Base-by-base conservation (phyloP, 257 asterid genomes). In the Nicotiana tabacum region DNA sequence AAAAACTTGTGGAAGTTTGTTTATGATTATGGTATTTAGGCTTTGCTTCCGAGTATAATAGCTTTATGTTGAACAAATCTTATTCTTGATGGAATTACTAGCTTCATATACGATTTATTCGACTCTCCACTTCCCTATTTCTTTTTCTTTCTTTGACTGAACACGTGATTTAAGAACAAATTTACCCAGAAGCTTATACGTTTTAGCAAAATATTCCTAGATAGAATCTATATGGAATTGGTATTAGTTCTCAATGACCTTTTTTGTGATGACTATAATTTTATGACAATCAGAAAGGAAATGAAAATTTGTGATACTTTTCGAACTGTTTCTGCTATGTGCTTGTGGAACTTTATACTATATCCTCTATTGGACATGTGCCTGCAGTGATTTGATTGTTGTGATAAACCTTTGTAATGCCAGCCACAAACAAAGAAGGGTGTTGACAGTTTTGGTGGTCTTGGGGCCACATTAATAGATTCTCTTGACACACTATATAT, bases 381-480 rank as follows among this genome's bases (percentile, higher is more conserved):
- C 78, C 37, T 8, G 21, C 33, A 70, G 24, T 18, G 2, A 70
- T 84, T 43, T 83, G 58, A 53, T 85, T 83, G 77, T 83, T 61
- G 57, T 57, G 55, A 80, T 37, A 70, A 74, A 86, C 24, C 81
- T 85, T 87, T 80, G 29, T 81, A 77, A 86, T 88, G 79, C 85
- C 91, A 96, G 99, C 99, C 99, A 65, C 98, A 94, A 83, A 70
- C 99, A 39, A 91, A 90, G 88, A 92, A 83, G 55, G 98, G 99
- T 17, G 91, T 93, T 82, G 91, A 96, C 85, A 96, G 98, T 95
- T 96, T 96, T 83, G 99, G 99, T 86, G 99, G 99, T 67, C 98
- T 96, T 86, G 99, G 99, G 85, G 98, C 99, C 56, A 96, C 99
- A 82, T 81, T 96, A 78, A 87, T 96, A 80, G 99, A 96, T 91